Base-by-base conservation (phyloP, 208 protist genomes). In the Wallacemonas sp. region DNA sequence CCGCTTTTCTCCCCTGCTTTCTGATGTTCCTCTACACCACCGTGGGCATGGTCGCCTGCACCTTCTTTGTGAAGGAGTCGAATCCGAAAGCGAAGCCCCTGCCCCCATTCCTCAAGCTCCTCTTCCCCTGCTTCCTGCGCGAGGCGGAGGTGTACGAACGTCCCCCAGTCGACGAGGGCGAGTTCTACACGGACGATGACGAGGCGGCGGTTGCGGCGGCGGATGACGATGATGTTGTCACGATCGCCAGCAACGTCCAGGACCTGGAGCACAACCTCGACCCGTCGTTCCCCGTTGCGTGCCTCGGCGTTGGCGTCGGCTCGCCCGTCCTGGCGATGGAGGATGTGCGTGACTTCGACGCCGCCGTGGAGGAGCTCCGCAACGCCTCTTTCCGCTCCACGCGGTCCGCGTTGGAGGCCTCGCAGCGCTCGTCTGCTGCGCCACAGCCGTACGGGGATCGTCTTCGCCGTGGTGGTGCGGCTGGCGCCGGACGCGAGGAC, bases 21-120 rank as follows among this genome's bases (percentile, higher is more conserved):
- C 46, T 79, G 6, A 74, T 88, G 29, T 83, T 78, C 27, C 14
- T 79, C 6, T 93, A 90, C 66, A 81, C 69, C n/a, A 74, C 70
- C 23, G 58, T 90, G 39, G 83, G 74, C 38, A 81, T 83, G 47
- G 27, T 77, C 12, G 71, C 84, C 6, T 85, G 76, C 69, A 81
- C 74, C 19, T 63, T 85, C 34, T 86, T 80, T 36, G 63, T 92
- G 38, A 47, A 80, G 34, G 86, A 92, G 67, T 81, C 86, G 21
- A 88, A 90, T 61, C 57, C 66, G 6, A 68, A 87, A 2, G 76
- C 81, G 11, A 68, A 84, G 55, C 81, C 73, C 47, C 64, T 90
- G 17, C 78, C 78, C 34, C 56, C 32, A 6, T 66, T 78, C 30
- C 9, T 88, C 19, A 64, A 33, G 11, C 30, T 65, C 14, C 41